Conservation (phyloP, 2,329 filamentous ascomycete genomes). For the Westerdykella ornata region DNA sequence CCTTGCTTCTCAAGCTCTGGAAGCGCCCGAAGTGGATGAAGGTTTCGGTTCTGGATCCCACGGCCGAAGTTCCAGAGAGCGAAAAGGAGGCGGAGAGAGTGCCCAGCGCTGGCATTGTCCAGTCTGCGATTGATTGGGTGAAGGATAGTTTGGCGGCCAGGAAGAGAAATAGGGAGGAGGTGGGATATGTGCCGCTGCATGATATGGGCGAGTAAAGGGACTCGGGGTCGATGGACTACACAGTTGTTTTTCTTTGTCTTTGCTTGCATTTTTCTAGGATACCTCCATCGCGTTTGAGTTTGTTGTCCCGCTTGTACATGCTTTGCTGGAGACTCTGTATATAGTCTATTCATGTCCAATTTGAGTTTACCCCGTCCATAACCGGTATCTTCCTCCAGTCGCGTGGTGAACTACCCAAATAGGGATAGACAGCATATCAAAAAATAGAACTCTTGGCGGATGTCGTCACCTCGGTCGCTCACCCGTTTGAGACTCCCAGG, state of each 20-base stretch:
- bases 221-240: background rate
- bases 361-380: no score
- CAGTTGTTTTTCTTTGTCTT: background rate
- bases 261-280: background rate
- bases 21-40: constrained; percentile 80
- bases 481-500: background rate
- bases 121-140: constrained; percentile 22
- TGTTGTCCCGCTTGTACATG: background rate
- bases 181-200: constrained; percentile 43
- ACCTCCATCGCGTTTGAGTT: background rate
- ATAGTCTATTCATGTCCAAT: background rate
- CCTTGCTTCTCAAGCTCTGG: constrained; percentile 82
- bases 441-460: background rate
- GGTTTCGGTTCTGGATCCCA: constrained; percentile 53
- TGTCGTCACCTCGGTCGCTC: constrained; percentile 1
- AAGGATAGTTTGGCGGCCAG: constrained; percentile 27
- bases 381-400: no score
- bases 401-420: no score
- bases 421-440: no score
- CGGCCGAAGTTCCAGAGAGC: constrained; percentile 22
- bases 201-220: constrained; percentile 32
- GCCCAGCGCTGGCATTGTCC: constrained; percentile 16
- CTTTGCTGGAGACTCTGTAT: background rate
- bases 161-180: constrained; percentile 35
- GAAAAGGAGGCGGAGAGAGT: constrained; percentile 24